These are phyloP conservation scores for Nothophaeocryptopus gaeumannii DNA, from an alignment of 2,329 filamentous ascomycete species.

Conservation along the genomic window DNA sequence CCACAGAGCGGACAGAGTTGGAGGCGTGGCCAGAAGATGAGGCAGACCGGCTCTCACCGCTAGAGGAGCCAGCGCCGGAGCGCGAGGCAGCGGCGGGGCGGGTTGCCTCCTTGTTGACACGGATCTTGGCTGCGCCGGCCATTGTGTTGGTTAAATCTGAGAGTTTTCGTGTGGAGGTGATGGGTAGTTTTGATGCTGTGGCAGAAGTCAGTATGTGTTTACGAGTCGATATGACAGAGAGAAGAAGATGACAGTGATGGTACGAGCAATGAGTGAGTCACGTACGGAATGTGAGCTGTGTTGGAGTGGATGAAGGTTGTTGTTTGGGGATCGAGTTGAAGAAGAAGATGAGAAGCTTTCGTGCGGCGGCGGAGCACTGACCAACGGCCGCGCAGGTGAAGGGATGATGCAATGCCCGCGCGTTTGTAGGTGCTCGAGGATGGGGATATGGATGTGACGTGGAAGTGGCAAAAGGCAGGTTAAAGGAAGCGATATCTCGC, in stretches of 20 bases:
- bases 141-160: conserved; percentile 1
- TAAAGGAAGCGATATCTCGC: neutral
- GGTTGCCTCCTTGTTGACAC: conserved; percentile 13
- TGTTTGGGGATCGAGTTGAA: neutral
- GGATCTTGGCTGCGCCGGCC: conserved; percentile 15
- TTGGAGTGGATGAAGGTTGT: neutral
- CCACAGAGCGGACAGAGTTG: conserved; percentile 4
- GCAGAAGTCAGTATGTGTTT: neutral
- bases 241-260: too few species aligned
- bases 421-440: neutral
- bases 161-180: neutral
- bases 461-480: neutral
- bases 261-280: too few species aligned
- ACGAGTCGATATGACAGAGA: too few species aligned
- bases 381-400: conserved; percentile 1
- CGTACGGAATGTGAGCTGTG: neutral
- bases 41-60: neutral
- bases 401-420: neutral
- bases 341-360: neutral
- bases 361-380: neutral
- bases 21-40: conserved; percentile 9
- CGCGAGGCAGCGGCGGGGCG: neutral
- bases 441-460: neutral
- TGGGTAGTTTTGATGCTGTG: neutral
- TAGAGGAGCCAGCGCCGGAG: conserved; percentile 4